These are phyloP conservation scores for Saturnispora quitensis DNA, from an alignment of 805 yeast species.

Conservation along the genomic window DNA sequence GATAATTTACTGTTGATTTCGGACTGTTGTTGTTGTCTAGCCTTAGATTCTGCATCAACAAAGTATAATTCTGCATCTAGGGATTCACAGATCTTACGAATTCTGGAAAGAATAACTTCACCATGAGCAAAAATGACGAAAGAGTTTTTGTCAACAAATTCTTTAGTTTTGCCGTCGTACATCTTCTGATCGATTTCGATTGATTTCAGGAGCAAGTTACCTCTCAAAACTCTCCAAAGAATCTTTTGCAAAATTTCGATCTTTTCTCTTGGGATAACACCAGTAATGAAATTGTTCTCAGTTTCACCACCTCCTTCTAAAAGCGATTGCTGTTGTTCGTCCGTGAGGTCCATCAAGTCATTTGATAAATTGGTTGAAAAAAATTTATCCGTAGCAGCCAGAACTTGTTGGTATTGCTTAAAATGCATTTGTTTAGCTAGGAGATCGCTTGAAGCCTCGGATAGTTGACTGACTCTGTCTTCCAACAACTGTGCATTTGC, in stretches of 20 bases:
- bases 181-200: conserved; percentile 63
- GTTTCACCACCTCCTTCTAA: conserved; percentile 31
- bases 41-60: conserved; percentile 37
- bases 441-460: conserved; percentile 58
- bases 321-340: conserved; percentile 27
- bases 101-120: conserved; percentile 55
- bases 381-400: conserved; percentile 41
- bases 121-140: conserved; percentile 94
- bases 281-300: conserved; percentile 53
- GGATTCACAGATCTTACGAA: conserved; percentile 79
- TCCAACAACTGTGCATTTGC: conserved; percentile 60
- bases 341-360: conserved; percentile 24
- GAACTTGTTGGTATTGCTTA: conserved; percentile 61
- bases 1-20: conserved; percentile 43
- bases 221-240: conserved; percentile 87
- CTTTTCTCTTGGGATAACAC: conserved; percentile 69
- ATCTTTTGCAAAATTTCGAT: conserved; percentile 68
- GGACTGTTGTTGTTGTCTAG: conserved; percentile 31
- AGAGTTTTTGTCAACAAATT: conserved; percentile 60
- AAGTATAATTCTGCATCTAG: conserved; percentile 72
- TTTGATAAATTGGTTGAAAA: conserved; percentile 25
- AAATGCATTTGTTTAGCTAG: conserved; percentile 53
- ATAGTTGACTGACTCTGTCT: conserved; percentile 61
- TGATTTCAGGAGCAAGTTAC: conserved; percentile 74
- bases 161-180: conserved; percentile 50